These are phyloP conservation scores for Cordyceps sp. DNA, from an alignment of 2,329 filamentous ascomycete genomes.

Conservation along the genomic window DNA sequence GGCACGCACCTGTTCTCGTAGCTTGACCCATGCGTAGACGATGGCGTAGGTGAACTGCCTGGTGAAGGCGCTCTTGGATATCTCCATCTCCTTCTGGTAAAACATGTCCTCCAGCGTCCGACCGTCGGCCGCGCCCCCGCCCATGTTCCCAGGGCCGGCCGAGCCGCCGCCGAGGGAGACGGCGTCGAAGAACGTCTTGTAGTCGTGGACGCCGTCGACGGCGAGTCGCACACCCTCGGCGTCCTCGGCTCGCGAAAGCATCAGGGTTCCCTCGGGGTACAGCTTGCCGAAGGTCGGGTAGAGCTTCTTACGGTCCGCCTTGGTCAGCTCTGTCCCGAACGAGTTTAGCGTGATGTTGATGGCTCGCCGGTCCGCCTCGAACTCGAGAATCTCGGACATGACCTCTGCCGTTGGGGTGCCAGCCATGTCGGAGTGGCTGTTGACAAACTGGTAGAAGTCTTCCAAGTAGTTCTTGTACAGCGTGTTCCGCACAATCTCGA, in stretches of 20 bases:
- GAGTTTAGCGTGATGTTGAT: conserved; percentile 99
- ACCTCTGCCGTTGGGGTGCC: conserved; percentile 83
- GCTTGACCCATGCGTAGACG: conserved; percentile 94
- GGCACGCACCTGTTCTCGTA: conserved; percentile 82
- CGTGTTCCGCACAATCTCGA: conserved; percentile 96
- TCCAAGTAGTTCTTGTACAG: conserved; percentile 99
- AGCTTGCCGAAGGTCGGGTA: conserved; percentile 85
- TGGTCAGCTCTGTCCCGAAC: conserved; percentile 89
- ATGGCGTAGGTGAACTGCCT: conserved; percentile 90
- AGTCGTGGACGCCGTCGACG: conserved; percentile 83
- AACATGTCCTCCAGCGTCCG: conserved; percentile 94
- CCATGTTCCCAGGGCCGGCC: conserved; percentile 68
- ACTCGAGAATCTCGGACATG: conserved; percentile 91
- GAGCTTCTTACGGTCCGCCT: conserved; percentile 86
- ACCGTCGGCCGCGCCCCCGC: conserved; percentile 60
- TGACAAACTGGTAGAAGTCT: conserved; percentile 92
- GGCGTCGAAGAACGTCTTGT: conserved; percentile 91
- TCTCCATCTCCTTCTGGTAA: conserved; percentile 99
- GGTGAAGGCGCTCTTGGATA: conserved; percentile 88
- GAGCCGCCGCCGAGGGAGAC: conserved; percentile 60
- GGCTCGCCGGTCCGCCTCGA: conserved; percentile 87
- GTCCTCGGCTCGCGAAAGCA: conserved; percentile 90
- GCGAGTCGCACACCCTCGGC: conserved; percentile 85
- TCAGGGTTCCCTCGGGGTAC: conserved; percentile 85
- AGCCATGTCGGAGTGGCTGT: conserved; percentile 68